These are phyloP conservation scores for Trichoderma aggressivum DNA, from an alignment of 2,329 filamentous ascomycete genomes.

Conservation along the genomic window DNA sequence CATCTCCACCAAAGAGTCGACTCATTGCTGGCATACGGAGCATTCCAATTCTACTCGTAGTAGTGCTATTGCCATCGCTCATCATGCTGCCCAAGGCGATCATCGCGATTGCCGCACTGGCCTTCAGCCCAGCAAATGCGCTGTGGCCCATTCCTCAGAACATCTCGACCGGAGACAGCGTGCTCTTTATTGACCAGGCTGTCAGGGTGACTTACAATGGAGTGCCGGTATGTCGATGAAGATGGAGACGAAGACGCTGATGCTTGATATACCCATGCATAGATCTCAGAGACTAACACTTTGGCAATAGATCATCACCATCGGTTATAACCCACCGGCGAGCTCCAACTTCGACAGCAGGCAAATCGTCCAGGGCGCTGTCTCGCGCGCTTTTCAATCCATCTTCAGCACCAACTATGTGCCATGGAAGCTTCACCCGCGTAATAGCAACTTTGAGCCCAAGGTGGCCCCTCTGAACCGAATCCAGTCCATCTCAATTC, in stretches of 20 bases:
- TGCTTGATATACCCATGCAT: not conserved
- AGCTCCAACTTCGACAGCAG: slow-evolving; percentile 44
- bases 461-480: slow-evolving; percentile 38
- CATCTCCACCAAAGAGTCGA: not conserved
- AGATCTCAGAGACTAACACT: not conserved
- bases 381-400: slow-evolving; percentile 57
- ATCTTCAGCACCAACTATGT: slow-evolving; percentile 68
- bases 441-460: slow-evolving; percentile 65
- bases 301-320: slow-evolving; percentile 45
- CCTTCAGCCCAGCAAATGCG: slow-evolving; percentile 43
- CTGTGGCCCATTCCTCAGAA: slow-evolving; percentile 58
- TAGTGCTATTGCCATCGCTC: not conserved
- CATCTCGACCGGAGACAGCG: slow-evolving; percentile 49
- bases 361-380: slow-evolving; percentile 53
- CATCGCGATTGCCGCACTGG: slow-evolving; percentile 39
- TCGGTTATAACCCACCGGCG: slow-evolving; percentile 41
- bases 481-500: slow-evolving; percentile 61
- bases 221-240: slow-evolving; percentile 9
- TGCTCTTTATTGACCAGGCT: slow-evolving; percentile 51
- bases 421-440: slow-evolving; percentile 75
- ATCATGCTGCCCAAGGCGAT: slow-evolving; percentile 17
- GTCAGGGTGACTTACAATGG: slow-evolving; percentile 58
- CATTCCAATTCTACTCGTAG: not conserved
- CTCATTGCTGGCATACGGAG: not conserved
- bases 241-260: not conserved